phyloP scores from a whole-genome alignment of 2,329 filamentous ascomycete species.

The Rhynchosporium secalis region DNA sequence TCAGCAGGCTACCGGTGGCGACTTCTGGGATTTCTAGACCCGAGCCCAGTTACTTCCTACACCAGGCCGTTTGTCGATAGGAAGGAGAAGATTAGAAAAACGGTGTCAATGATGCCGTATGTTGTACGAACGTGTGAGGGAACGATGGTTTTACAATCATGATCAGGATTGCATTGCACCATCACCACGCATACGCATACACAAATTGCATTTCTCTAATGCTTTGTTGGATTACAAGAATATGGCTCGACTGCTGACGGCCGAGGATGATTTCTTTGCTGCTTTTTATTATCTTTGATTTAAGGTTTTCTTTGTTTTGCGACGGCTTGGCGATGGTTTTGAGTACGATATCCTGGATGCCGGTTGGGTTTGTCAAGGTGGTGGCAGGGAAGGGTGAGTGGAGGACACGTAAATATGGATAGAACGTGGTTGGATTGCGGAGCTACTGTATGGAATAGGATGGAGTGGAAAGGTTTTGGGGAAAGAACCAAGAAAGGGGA shows the following conservation, averaged over 20 bases:
- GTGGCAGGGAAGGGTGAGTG: constrained; percentile 1
- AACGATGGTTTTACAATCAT: constrained; percentile 18
- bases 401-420: neutral
- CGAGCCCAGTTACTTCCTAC: neutral
- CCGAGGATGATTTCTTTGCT: constrained; percentile 9
- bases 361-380: no score
- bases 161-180: constrained; percentile 19
- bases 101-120: constrained; percentile 27
- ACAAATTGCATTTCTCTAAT: constrained; percentile 11
- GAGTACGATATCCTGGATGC: constrained; percentile 14
- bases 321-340: neutral
- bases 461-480: neutral
- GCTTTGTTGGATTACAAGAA: constrained; percentile 3
- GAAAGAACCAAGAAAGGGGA: neutral
- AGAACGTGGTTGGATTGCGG: neutral
- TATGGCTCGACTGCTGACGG: constrained; percentile 4
- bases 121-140: constrained; percentile 20
- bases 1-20: constrained; percentile 39
- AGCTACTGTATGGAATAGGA: neutral
- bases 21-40: constrained; percentile 43
- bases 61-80: neutral
- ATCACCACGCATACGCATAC: no score
- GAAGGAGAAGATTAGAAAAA: constrained; percentile 7
- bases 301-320: neutral
- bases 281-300: neutral